Conservation (phyloP, 768 basidiomycete species). For the Pleurotus salmoneostramineus region DNA sequence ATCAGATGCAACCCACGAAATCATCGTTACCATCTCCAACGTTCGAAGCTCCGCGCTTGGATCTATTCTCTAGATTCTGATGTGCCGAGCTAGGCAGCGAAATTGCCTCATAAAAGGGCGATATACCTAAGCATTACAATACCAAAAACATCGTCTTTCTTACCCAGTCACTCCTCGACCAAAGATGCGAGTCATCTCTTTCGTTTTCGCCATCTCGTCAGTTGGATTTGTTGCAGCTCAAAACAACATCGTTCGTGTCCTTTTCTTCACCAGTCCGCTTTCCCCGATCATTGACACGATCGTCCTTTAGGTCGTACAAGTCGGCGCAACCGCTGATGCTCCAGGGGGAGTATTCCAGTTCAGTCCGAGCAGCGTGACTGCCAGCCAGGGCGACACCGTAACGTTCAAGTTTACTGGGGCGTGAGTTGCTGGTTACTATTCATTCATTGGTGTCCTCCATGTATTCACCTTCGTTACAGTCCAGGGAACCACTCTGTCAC, state of each 20-base stretch:
- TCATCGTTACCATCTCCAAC: too few relatives aligned
- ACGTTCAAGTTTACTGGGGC: slow-evolving; percentile 47
- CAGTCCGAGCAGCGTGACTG: slow-evolving; percentile 37
- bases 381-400: slow-evolving; percentile 38
- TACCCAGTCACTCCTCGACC: too few relatives aligned
- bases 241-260: not conserved
- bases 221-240: not conserved
- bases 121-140: too few relatives aligned
- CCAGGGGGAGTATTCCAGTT: slow-evolving; percentile 40
- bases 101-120: too few relatives aligned
- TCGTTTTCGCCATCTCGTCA: not conserved
- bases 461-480: slow-evolving; percentile 13
- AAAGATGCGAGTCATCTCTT: not conserved
- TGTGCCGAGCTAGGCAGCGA: too few relatives aligned
- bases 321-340: slow-evolving; percentile 28
- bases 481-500: slow-evolving; percentile 54
- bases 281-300: too few relatives aligned
- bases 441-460: not conserved
- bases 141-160: too few relatives aligned
- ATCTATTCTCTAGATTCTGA: too few relatives aligned
- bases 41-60: too few relatives aligned
- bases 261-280: too few relatives aligned
- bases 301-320: slow-evolving; percentile 27
- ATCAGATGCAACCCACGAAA: too few relatives aligned
- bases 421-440: slow-evolving; percentile 25